These are phyloP conservation scores for Cadophora sp. DNA, from an alignment of 2,329 filamentous ascomycete species.

Conservation along the genomic window DNA sequence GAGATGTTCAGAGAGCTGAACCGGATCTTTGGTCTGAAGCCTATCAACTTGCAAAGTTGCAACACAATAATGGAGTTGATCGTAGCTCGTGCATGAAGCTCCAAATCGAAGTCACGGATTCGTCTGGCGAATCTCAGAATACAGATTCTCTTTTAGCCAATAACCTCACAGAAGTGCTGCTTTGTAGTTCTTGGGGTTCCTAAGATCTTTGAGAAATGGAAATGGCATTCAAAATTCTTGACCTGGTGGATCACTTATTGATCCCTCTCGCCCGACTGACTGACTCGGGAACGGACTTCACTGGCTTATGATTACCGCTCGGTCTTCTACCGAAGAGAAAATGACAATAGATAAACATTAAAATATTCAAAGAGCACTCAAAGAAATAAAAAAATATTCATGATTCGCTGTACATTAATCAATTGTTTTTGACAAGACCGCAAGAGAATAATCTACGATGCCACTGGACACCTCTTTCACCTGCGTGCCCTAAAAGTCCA, in stretches of 20 bases:
- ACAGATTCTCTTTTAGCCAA: background rate
- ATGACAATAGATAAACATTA: background rate
- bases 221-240: background rate
- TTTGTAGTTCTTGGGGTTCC: background rate
- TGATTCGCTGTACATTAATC: background rate
- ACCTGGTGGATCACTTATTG: background rate
- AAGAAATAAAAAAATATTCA: background rate
- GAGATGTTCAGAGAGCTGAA: background rate
- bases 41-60: background rate
- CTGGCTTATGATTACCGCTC: slow-evolving; percentile 7
- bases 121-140: background rate
- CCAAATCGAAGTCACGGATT: background rate
- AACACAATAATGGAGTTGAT: background rate
- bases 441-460: background rate
- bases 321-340: background rate
- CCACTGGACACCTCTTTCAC: background rate
- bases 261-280: background rate
- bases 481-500: background rate
- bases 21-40: background rate
- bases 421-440: background rate
- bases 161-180: background rate
- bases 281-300: background rate
- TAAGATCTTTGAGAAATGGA: background rate
- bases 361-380: background rate
- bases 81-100: background rate